These are phyloP conservation scores for Euphorbia lathyris DNA, from an alignment of 345 rosid genomes.

Conservation along the genomic window DNA sequence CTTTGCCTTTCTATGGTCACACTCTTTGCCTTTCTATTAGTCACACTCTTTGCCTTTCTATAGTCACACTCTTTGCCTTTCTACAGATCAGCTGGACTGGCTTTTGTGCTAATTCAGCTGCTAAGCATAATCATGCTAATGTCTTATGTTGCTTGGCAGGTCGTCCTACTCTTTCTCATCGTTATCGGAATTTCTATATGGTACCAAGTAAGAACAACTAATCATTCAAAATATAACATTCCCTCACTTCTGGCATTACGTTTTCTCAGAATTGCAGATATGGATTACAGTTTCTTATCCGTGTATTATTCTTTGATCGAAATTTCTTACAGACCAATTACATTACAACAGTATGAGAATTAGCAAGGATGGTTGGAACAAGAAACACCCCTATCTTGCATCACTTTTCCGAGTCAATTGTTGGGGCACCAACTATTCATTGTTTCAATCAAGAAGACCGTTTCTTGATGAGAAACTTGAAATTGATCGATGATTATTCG, in stretches of 20 bases:
- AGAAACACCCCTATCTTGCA: slow-evolving; percentile 81
- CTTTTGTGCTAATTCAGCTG: slow-evolving; percentile 67
- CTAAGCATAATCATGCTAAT: slow-evolving; percentile 56
- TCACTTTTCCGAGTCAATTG: slow-evolving; percentile 79
- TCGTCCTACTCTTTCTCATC: slow-evolving; percentile 51
- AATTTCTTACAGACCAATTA: too few species aligned
- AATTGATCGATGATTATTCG: too few species aligned
- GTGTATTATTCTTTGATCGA: too few species aligned
- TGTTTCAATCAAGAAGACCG: slow-evolving; percentile 67
- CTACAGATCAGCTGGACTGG: slow-evolving; percentile 66
- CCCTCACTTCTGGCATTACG: neutral
- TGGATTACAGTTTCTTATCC: too few species aligned
- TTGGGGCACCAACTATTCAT: slow-evolving; percentile 69
- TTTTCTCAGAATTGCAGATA: too few species aligned
- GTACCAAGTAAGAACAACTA: slow-evolving; percentile 52
- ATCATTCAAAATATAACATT: neutral
- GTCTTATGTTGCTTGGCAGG: slow-evolving; percentile 65
- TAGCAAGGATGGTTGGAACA: too few species aligned
- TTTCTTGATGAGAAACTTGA: too few species aligned
- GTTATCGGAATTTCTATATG: slow-evolving; percentile 52
- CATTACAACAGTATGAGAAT: too few species aligned
- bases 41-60: too few species aligned
- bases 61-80: too few species aligned
- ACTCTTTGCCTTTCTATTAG: too few species aligned
- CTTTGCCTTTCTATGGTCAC: too few species aligned